Percentiles rank a stretch among this genome's conserved stretches.
Evolutionary conservation across 164 flowering plant species (phyloP).

Genomic region (Piper betle): DNA sequence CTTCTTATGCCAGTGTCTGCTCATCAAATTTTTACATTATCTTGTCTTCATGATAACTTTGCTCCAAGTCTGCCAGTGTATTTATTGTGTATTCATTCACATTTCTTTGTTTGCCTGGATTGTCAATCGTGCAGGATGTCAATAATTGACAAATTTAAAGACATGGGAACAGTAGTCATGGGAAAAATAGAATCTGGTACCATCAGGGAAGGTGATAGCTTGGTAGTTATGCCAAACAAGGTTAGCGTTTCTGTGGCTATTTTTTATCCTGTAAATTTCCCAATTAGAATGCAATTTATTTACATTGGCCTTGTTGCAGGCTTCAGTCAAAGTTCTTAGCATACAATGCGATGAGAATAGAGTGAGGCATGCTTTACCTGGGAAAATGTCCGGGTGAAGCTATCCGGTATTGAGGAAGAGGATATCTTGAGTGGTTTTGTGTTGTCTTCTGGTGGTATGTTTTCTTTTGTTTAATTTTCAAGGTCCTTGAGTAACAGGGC

Average conservation of each 20-base stretch:
- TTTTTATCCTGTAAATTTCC: neutral
- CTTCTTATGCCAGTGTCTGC: too few species aligned
- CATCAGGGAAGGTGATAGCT: slow-evolving; percentile 68
- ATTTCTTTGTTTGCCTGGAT: neutral
- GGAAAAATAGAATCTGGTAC: slow-evolving; percentile 95
- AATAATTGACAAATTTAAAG: slow-evolving; percentile 89
- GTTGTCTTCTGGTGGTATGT: slow-evolving; percentile 10
- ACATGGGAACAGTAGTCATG: slow-evolving; percentile 98
- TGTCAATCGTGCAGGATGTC: slow-evolving; percentile 52
- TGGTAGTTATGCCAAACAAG: slow-evolving; percentile 94
- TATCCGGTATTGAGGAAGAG: slow-evolving; percentile 90
- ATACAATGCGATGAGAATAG: slow-evolving; percentile 62
- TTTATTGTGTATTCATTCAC: too few species aligned
- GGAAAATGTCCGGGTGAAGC: slow-evolving; percentile 78
- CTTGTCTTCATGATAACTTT: too few species aligned
- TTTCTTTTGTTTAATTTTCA: neutral
- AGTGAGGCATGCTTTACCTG: slow-evolving; percentile 73
- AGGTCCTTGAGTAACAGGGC: neutral
- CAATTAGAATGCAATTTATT: neutral
- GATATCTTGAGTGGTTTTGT: slow-evolving; percentile 85
- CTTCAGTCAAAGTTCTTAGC: slow-evolving; percentile 68
- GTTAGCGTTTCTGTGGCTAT: slow-evolving; percentile 18
- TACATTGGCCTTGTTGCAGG: slow-evolving; percentile 25
- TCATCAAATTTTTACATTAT: too few species aligned
- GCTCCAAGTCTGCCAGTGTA: too few species aligned